phyloP scores from a whole-genome alignment of 169 alveolate species.

The Plasmodium fragile region DNA sequence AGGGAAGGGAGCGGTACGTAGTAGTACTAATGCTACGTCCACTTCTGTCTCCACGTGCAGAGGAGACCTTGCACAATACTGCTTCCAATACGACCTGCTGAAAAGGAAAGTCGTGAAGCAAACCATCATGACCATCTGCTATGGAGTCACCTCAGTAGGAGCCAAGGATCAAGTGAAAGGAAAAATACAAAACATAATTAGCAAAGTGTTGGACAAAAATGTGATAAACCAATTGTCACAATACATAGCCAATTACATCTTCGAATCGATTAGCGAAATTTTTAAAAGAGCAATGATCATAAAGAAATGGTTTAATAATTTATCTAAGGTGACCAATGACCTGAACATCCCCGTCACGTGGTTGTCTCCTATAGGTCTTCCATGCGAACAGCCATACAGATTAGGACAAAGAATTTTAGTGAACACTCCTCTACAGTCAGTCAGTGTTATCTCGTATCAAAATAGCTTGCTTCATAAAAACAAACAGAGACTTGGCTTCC shows the following conservation, averaged over 20 bases:
- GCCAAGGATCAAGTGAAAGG: slow-evolving; percentile 86
- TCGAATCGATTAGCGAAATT: slow-evolving; percentile 94
- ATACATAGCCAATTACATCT: slow-evolving; percentile 92
- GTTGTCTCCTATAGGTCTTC: slow-evolving; percentile 95
- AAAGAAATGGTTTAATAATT: slow-evolving; percentile 95
- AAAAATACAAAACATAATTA: slow-evolving; percentile 34
- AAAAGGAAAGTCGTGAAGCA: slow-evolving; percentile 96
- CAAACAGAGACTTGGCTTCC: slow-evolving; percentile 96
- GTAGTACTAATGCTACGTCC: not conserved
- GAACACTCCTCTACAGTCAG: slow-evolving; percentile 89
- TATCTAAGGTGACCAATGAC: slow-evolving; percentile 92
- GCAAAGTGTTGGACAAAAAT: slow-evolving; percentile 76
- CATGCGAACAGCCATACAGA: slow-evolving; percentile 96
- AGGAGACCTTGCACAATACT: slow-evolving; percentile 81
- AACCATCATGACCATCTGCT: slow-evolving; percentile 99
- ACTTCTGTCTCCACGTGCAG: not conserved
- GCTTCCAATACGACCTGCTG: slow-evolving; percentile 87
- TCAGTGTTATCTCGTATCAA: slow-evolving; percentile 84
- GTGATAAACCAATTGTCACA: slow-evolving; percentile 65
- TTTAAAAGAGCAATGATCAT: slow-evolving; percentile 95
- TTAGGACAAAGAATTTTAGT: slow-evolving; percentile 84
- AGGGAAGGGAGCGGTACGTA: not conserved
- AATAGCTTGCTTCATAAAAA: slow-evolving; percentile 83
- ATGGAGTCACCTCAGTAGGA: slow-evolving; percentile 97
- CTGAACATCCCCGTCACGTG: slow-evolving; percentile 95